These are phyloP conservation scores for Thecaphora thlaspeos DNA, from an alignment of 1,284 basidiomycete species.

Conservation along the genomic window DNA sequence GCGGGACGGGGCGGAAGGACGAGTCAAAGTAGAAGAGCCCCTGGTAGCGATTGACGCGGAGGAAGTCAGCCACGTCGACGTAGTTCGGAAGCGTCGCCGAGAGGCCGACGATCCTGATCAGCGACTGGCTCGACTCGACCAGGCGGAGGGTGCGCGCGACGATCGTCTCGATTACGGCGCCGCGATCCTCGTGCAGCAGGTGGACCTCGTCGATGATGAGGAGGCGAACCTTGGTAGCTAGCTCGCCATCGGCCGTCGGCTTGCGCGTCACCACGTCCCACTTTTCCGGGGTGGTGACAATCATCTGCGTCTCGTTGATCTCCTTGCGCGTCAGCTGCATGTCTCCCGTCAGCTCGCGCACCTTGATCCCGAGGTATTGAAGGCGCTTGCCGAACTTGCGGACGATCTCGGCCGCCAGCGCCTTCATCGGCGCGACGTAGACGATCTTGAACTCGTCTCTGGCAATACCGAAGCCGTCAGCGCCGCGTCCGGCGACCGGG, in stretches of 20 bases:
- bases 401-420: conserved; percentile 90
- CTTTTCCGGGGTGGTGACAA: conserved; percentile 98
- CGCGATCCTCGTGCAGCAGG: conserved; percentile 93
- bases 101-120: conserved; percentile 97
- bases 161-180: conserved; percentile 97
- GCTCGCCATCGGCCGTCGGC: conserved; percentile 91
- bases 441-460: conserved; percentile 80
- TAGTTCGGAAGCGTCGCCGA: conserved; percentile 98
- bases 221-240: conserved; percentile 80
- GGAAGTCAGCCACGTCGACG: conserved; percentile 91
- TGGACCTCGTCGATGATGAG: conserved; percentile 99
- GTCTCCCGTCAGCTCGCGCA: conserved; percentile 95
- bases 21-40: conserved; percentile 99
- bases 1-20: conserved; percentile 92
- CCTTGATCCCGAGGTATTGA: conserved; percentile 82
- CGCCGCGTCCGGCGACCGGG: conserved; percentile 61
- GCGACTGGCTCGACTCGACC: conserved; percentile 90
- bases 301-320: conserved; percentile 93
- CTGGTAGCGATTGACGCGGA: conserved; percentile 81
- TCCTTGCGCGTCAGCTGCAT: conserved; percentile 96
- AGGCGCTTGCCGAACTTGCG: conserved; percentile 87
- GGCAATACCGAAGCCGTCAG: conserved; percentile 41
- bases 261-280: conserved; percentile 99
- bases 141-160: conserved; percentile 92
- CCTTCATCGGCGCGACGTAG: conserved; percentile 99